Percentiles rank a stretch among this genome's conserved stretches.
Evolutionary conservation across 345 rosid genomes (phyloP).

Genomic region (Conringia planisiliqua): DNA sequence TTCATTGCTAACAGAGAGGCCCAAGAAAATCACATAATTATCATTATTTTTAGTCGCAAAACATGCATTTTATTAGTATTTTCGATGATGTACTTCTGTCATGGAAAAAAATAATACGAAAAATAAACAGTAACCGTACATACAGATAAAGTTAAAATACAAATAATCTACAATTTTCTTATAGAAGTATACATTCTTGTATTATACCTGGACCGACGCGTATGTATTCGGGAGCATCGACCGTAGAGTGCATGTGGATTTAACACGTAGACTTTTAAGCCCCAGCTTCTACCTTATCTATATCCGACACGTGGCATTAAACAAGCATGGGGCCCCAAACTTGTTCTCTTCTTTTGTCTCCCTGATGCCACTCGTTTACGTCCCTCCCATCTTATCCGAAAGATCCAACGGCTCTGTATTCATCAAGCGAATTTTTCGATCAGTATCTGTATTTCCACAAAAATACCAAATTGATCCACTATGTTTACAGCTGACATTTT

Average conservation of each 20-base stretch:
- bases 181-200: background rate
- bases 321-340: slow-evolving; percentile 16
- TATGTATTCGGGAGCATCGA: slow-evolving; percentile 8
- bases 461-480: background rate
- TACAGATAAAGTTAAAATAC: background rate
- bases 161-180: background rate
- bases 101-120: background rate
- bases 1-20: background rate
- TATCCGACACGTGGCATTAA: slow-evolving; percentile 29
- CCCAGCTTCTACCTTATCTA: slow-evolving; percentile 27
- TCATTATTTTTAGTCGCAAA: background rate
- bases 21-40: background rate
- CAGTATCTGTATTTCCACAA: background rate
- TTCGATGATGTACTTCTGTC: background rate
- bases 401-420: slow-evolving; percentile 25
- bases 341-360: background rate
- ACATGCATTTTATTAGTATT: background rate
- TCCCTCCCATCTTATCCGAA: slow-evolving; percentile 31
- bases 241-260: slow-evolving; percentile 16
- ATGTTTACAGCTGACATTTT: background rate
- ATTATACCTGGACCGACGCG: slow-evolving; percentile 3
- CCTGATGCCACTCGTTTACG: slow-evolving; percentile 2
- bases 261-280: slow-evolving; percentile 23
- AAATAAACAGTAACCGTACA: background rate
- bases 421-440: background rate